Percentiles rank a stretch among this genome's conserved stretches.
Evolutionary conservation across 257 asterid genomes (phyloP).

Genomic region (Solanum peruvianum): DNA sequence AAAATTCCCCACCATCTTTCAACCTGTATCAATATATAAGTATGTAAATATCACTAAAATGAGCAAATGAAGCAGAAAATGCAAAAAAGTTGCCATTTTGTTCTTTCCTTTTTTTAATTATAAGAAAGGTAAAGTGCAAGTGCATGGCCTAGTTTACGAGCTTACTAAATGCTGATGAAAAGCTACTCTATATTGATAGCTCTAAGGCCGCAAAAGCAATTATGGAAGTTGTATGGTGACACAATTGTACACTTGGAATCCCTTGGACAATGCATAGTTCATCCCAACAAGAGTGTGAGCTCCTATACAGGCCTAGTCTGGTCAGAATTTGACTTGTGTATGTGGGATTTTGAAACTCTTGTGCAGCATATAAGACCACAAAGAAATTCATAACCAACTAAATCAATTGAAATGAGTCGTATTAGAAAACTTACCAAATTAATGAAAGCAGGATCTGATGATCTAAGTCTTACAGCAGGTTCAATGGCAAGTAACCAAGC

Average conservation of each 20-base stretch:
- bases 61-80: background rate
- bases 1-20: constrained; percentile 81
- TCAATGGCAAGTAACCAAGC: constrained; percentile 87
- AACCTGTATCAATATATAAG: constrained; percentile 40
- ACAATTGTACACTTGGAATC: background rate
- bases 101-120: background rate
- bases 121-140: background rate
- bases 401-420: background rate
- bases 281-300: background rate
- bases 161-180: background rate
- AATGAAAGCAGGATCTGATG: constrained; percentile 77
- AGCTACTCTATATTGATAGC: background rate
- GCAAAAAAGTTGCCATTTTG: background rate
- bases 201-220: background rate
- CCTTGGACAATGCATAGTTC: background rate
- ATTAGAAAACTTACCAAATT: constrained; percentile 39
- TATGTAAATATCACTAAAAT: background rate
- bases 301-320: background rate
- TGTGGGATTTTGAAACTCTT: background rate
- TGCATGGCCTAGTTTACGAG: background rate
- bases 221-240: background rate
- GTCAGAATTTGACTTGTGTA: background rate
- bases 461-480: constrained; percentile 67
- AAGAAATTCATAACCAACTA: background rate
- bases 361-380: background rate